phyloP scores from a whole-genome alignment of 148 eudicot genomes.

The Silene latifolia region DNA sequence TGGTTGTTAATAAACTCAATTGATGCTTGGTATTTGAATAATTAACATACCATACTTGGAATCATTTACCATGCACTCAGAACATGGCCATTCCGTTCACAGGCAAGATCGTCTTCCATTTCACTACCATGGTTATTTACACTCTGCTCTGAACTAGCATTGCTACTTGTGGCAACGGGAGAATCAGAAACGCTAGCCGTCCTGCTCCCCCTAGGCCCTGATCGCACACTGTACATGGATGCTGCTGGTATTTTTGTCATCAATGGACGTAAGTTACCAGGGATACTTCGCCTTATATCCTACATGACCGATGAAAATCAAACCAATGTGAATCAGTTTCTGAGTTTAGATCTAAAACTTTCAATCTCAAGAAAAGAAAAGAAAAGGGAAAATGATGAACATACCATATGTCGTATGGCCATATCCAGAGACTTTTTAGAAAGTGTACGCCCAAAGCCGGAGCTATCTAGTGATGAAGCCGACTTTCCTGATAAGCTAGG shows the following conservation, averaged over 20 bases:
- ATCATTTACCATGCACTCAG: conserved; percentile 43
- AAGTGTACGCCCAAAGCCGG: conserved; percentile 85
- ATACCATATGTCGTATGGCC: conserved; percentile 96
- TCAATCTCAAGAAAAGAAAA: not conserved
- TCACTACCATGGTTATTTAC: conserved; percentile 57
- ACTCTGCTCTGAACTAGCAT: conserved; percentile 84
- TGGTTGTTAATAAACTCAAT: no score
- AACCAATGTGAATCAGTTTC: conserved; percentile 8
- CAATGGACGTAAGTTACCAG: conserved; percentile 78
- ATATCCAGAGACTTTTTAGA: conserved; percentile 95
- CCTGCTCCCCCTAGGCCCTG: conserved; percentile 67
- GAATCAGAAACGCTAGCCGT: conserved; percentile 80
- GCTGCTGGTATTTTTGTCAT: conserved; percentile 99
- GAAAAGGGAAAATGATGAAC: conserved; percentile 24
- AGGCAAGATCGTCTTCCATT: conserved; percentile 54
- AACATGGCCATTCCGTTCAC: conserved; percentile 39
- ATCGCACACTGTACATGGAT: conserved; percentile 92
- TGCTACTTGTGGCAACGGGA: conserved; percentile 98
- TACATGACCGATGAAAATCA: conserved; percentile 25
- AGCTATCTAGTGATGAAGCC: conserved; percentile 83
- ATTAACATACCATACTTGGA: no score
- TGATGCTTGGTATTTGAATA: no score
- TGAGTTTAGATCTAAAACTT: not conserved
- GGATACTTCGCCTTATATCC: conserved; percentile 86
- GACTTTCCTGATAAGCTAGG: conserved; percentile 90